These are phyloP conservation scores for Lodderomyces beijingensis DNA, from an alignment of 1,139 yeast genomes.

Conservation along the genomic window DNA sequence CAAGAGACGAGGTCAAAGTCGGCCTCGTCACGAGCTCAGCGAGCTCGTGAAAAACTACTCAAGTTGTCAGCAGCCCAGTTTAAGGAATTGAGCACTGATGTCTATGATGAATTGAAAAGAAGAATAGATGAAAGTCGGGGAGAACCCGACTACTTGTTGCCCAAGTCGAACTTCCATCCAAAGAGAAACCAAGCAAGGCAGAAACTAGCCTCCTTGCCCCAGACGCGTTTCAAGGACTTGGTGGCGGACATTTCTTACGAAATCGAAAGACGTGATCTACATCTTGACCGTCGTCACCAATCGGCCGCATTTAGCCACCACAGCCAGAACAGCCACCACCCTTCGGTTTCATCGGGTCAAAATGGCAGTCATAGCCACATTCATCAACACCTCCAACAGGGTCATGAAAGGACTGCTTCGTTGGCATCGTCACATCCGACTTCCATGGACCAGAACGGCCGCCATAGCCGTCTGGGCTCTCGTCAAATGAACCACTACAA, in stretches of 20 bases:
- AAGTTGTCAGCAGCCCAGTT: conserved; percentile 83
- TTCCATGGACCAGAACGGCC: conserved; percentile 1
- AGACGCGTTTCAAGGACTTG: conserved; percentile 78
- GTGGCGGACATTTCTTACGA: conserved; percentile 87
- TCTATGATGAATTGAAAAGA: conserved; percentile 82
- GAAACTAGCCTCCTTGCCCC: conserved; percentile 81
- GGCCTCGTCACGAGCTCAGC: conserved; percentile 57
- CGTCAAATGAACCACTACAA: conserved; percentile 1
- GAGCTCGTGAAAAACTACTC: conserved; percentile 81
- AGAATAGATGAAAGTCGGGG: conserved; percentile 54
- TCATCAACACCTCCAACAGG: background rate
- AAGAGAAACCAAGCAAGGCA: conserved; percentile 95
- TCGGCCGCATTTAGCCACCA: background rate
- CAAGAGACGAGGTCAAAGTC: conserved; percentile 37
- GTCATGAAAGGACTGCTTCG: conserved; percentile 4
- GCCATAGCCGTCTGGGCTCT: too few species aligned
- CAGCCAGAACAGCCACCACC: conserved; percentile 6
- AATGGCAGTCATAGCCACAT: conserved; percentile 1
- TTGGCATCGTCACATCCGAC: conserved; percentile 7
- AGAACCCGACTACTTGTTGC: conserved; percentile 62
- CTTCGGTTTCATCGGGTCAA: conserved; percentile 1
- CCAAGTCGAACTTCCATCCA: conserved; percentile 78
- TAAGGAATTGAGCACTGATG: conserved; percentile 86
- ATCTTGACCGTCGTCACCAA: conserved; percentile 16
- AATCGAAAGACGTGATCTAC: conserved; percentile 71